Percentiles rank a stretch among this genome's conserved stretches.
Conservation (phyloP, 1,139 yeast species). For the Scheffersomyces insectosa region DNA sequence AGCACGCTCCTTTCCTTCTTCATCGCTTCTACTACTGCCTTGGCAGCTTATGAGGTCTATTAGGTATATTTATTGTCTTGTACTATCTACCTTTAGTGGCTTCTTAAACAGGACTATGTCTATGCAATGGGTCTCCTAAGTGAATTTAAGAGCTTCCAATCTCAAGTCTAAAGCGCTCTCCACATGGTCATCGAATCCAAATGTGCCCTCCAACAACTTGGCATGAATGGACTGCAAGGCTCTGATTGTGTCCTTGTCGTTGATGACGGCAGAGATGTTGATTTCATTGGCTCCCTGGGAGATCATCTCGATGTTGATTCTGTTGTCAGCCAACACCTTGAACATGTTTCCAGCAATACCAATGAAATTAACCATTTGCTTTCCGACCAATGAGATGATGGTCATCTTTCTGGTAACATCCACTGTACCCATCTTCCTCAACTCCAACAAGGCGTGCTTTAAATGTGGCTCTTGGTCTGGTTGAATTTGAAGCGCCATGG, state of each 20-base stretch:
- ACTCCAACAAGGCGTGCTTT: slow-evolving; percentile 71
- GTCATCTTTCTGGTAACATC: slow-evolving; percentile 88
- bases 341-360: slow-evolving; percentile 99
- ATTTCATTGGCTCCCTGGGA: slow-evolving; percentile 98
- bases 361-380: slow-evolving; percentile 93
- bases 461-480: slow-evolving; percentile 58
- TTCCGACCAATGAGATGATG: slow-evolving; percentile 91
- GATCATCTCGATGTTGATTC: slow-evolving; percentile 94
- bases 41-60: no score
- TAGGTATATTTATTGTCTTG: background rate
- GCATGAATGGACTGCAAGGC: slow-evolving; percentile 88
- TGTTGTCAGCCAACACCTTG: slow-evolving; percentile 88
- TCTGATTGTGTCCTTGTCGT: slow-evolving; percentile 76
- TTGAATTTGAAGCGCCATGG: slow-evolving; percentile 91
- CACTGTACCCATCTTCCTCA: slow-evolving; percentile 79
- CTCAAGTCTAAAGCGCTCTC: slow-evolving; percentile 40
- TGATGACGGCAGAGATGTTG: slow-evolving; percentile 92
- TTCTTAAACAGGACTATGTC: background rate
- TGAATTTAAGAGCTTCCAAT: slow-evolving; percentile 34
- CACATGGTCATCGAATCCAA: slow-evolving; percentile 27
- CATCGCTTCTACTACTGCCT: no score
- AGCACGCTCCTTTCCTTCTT: no score
- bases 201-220: slow-evolving; percentile 57
- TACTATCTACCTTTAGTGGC: background rate
- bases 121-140: background rate